phyloP scores from a whole-genome alignment of 345 rosid species.

The Eucalyptus shirleyi region DNA sequence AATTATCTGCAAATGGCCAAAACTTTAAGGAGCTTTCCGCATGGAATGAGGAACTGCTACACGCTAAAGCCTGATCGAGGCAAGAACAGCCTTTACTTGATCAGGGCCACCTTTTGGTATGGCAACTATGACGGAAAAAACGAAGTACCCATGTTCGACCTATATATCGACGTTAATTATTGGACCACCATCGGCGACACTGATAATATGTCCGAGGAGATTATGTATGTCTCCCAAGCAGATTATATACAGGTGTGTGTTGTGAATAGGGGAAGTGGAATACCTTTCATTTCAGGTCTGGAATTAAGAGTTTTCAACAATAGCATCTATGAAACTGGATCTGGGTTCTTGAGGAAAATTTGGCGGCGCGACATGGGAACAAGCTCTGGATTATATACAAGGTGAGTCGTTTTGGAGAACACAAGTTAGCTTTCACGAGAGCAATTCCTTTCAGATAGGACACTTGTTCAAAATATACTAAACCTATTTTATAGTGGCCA shows the following conservation, averaged over 20 bases:
- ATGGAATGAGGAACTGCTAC: constrained; percentile 6
- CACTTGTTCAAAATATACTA: too few relatives aligned
- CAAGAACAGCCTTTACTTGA: not conserved
- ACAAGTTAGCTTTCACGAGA: too few relatives aligned
- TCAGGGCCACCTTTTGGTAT: not conserved
- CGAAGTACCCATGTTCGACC: not conserved
- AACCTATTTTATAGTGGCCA: too few relatives aligned
- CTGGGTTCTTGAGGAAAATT: too few relatives aligned
- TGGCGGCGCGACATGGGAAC: fast-evolving
- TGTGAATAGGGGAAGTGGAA: too few relatives aligned
- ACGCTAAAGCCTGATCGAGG: not conserved
- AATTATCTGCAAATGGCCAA: not conserved
- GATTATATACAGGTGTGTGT: too few relatives aligned
- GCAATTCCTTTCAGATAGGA: too few relatives aligned
- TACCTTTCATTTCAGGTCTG: too few relatives aligned
- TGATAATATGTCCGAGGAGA: fast-evolving
- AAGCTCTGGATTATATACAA: fast-evolving
- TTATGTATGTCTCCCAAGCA: not conserved
- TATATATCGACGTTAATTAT: constrained; percentile 1
- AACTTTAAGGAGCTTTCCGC: not conserved
- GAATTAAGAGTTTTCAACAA: too few relatives aligned
- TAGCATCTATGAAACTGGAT: too few relatives aligned
- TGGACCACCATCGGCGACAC: not conserved
- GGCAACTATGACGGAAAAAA: constrained; percentile 3
- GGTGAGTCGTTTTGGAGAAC: too few relatives aligned